A percentile compares a stretch with the other conserved stretches of the same genome.
phyloP scores from a whole-genome alignment of 2,329 filamentous ascomycete genomes.

The Botrytis squamosa region DNA sequence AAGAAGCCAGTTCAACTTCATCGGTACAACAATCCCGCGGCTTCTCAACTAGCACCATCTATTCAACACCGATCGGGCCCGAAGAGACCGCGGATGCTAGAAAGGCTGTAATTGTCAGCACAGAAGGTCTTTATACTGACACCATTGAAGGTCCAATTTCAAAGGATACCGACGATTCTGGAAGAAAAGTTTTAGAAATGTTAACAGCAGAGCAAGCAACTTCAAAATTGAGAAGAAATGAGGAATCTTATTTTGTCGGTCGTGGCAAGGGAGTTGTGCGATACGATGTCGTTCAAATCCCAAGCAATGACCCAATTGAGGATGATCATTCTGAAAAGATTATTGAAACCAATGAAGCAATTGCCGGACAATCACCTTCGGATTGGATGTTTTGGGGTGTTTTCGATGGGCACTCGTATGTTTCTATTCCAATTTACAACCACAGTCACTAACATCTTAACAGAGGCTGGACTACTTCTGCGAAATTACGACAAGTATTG shows the following conservation, averaged over 20 bases:
- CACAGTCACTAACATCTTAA: constrained; percentile 14
- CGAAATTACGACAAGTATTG: constrained; percentile 86
- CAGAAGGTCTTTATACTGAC: constrained; percentile 85
- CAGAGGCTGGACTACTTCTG: constrained; percentile 96
- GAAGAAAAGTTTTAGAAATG: constrained; percentile 90
- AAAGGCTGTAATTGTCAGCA: constrained; percentile 82
- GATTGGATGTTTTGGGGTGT: constrained; percentile 99
- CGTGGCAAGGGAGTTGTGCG: constrained; percentile 87
- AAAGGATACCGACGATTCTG: constrained; percentile 83
- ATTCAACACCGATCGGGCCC: constrained; percentile 28
- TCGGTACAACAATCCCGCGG: constrained; percentile 35
- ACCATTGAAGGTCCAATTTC: constrained; percentile 83
- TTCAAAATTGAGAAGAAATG: constrained; percentile 80
- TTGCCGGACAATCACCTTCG: constrained; percentile 56
- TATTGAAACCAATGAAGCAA: constrained; percentile 68
- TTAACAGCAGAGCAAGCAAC: constrained; percentile 92
- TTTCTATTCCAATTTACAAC: neutral
- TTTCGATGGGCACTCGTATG: constrained; percentile 92
- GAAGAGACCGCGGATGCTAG: constrained; percentile 41
- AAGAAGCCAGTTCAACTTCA: constrained; percentile 18
- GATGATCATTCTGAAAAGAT: constrained; percentile 99
- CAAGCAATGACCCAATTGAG: constrained; percentile 96
- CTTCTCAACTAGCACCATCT: constrained; percentile 31
- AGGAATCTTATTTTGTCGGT: constrained; percentile 89
- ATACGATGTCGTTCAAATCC: constrained; percentile 91